Base-by-base conservation (phyloP, 306 rosid genomes). In the Cajanus cajan region DNA sequence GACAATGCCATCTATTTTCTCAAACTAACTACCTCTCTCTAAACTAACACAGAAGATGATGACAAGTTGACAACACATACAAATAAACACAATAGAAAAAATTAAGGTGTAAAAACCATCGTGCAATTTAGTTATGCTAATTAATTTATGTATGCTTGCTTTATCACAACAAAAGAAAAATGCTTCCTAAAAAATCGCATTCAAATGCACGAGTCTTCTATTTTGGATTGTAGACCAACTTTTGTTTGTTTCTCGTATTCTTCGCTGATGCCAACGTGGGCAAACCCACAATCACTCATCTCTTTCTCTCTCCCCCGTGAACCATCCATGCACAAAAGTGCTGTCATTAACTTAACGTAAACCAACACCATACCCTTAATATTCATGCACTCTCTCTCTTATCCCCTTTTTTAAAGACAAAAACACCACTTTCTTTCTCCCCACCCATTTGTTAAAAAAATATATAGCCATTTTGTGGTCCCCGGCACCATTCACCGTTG, bases 301-400 rank as follows among this genome's bases (percentile, higher is more conserved):
- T 79, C 31, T 18, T 54, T 68, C 4, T 62, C 19, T 58, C 82
- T 71, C 73, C 67, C 70, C 0, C 68, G 45, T 82, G 71, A 51
- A 54, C 79, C 79, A 64, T 77, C 70, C 86, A 54, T 71, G 73
- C 87, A 48, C 33, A 80, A 85, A 76, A 75, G 11, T 85, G 87
- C 73, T 90, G 91, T 87, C 91, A 47, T 71, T 64, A 84, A 78
- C 82, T 21, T 66, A 76, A 39, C 72, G 33, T 61, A 79, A 85
- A 83, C 82, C 14, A 71, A 39, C 47, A 43, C 41, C 68, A 58
- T 61, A 15, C 54, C 62, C 58, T 66, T 40, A 76, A 24, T 14
- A 41, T 36, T 16, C 71, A 77, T 13, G 28, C 12, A 39, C 55
- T 73, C 57, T 76, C 39, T 83, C 61, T 83, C 75, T 69, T 44